Conservation (phyloP, 2,329 filamentous ascomycete genomes). For the Cytospora paraplurivora region DNA sequence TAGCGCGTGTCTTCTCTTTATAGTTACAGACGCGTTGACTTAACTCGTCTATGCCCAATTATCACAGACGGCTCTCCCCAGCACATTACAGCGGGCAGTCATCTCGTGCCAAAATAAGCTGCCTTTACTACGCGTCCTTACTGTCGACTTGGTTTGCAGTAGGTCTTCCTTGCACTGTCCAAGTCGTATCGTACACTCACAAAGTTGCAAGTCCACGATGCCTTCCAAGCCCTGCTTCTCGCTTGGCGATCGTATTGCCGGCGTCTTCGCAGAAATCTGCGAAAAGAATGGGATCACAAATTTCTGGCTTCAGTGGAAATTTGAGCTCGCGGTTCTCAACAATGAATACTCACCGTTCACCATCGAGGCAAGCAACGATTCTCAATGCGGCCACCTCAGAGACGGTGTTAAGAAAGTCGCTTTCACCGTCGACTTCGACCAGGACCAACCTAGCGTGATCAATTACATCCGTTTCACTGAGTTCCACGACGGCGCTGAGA, state of each 20-base stretch:
- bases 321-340: conserved; percentile 11
- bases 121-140: not conserved
- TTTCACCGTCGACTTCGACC: conserved; percentile 18
- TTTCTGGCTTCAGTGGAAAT: conserved; percentile 24
- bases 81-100: not conserved
- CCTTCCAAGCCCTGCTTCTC: conserved; percentile 2
- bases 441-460: conserved; percentile 17
- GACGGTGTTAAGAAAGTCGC: conserved; percentile 8
- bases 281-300: conserved; percentile 9
- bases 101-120: not conserved
- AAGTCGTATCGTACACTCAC: not conserved
- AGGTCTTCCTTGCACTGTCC: not conserved
- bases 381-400: not conserved
- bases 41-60: not conserved
- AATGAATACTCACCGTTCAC: not conserved
- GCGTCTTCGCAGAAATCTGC: conserved; percentile 7
- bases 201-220: not conserved
- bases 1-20: not conserved
- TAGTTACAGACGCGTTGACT: not conserved
- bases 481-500: not conserved
- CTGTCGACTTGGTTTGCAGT: not conserved
- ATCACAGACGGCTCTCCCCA: too few species aligned
- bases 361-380: conserved; percentile 5
- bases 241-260: conserved; percentile 13
- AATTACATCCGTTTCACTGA: conserved; percentile 21